Evolutionary conservation across 148 eudicot genomes (phyloP).

Genomic region (Rhododendron molle): DNA sequence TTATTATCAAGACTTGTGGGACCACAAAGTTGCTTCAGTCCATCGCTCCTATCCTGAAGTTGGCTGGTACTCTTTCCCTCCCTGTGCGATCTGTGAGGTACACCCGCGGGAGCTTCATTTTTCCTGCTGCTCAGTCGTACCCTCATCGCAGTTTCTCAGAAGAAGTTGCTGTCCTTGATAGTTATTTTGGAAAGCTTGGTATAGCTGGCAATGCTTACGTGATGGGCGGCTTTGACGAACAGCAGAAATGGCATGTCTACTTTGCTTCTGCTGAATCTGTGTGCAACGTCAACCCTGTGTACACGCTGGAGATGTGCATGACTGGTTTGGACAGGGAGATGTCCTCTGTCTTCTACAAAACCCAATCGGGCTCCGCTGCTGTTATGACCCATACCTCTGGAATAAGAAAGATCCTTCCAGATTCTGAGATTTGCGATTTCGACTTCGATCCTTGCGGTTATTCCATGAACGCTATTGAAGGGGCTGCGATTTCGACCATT

Average conservation of each 20-base stretch:
- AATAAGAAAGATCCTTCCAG: conserved; percentile 32
- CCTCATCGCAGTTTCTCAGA: conserved; percentile 33
- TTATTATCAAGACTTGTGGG: conserved; percentile 37
- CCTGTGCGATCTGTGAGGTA: conserved; percentile 28
- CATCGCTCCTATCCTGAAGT: conserved; percentile 25
- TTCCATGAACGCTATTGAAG: conserved; percentile 46
- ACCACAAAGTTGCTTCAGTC: conserved; percentile 32
- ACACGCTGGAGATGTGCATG: conserved; percentile 53
- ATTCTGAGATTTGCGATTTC: conserved; percentile 42
- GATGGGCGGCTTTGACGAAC: conserved; percentile 22
- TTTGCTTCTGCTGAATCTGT: conserved; percentile 28
- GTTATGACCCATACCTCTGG: conserved; percentile 34
- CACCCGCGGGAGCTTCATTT: conserved; percentile 37
- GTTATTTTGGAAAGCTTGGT: conserved; percentile 27
- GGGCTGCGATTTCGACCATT: conserved; percentile 36
- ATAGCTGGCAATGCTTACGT: conserved; percentile 22
- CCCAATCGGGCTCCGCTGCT: conserved; percentile 25
- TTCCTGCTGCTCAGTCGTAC: conserved; percentile 23
- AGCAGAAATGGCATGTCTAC: conserved; percentile 46
- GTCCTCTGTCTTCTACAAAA: conserved; percentile 37
- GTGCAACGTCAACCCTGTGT: conserved; percentile 17
- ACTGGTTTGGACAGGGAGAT: conserved; percentile 35
- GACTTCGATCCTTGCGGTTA: conserved; percentile 53
- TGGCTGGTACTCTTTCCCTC: conserved; percentile 23
- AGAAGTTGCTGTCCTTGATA: conserved; percentile 28